A percentile compares a stretch with the other conserved stretches of the same genome.
These are phyloP conservation scores for Colletotrichum truncatum DNA, from an alignment of 2,329 filamentous ascomycete genomes.

Conservation along the genomic window DNA sequence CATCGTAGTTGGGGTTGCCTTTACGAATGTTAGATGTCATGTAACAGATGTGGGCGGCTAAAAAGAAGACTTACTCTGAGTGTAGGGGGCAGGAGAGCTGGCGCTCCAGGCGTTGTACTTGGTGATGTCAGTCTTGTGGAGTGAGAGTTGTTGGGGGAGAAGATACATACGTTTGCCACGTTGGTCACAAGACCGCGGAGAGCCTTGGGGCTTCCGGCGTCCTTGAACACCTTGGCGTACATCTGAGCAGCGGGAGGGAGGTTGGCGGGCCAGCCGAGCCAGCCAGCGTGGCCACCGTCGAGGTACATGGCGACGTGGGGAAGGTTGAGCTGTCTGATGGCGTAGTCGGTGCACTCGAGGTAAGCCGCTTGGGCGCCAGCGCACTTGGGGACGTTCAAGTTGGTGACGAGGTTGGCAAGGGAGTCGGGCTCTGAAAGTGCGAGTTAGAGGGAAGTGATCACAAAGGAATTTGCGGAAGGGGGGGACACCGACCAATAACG, in stretches of 20 bases:
- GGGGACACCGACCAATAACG: constrained; percentile 48
- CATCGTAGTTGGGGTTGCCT: constrained; percentile 61
- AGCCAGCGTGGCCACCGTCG: constrained; percentile 63
- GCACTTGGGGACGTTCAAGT: constrained; percentile 61
- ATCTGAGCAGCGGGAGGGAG: constrained; percentile 56
- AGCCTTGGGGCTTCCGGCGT: constrained; percentile 56
- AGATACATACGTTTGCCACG: constrained; percentile 54
- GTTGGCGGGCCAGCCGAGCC: constrained; percentile 67
- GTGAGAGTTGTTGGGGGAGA: neutral
- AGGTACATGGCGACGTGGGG: constrained; percentile 67
- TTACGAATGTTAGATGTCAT: constrained; percentile 37
- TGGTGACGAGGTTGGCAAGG: constrained; percentile 68
- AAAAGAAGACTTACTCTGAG: constrained; percentile 38
- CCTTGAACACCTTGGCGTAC: constrained; percentile 57
- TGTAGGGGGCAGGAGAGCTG: constrained; percentile 53
- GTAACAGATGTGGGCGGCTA: no score
- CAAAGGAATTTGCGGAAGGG: neutral
- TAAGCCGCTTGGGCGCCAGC: constrained; percentile 57
- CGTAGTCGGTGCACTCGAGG: constrained; percentile 59
- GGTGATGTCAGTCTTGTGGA: neutral
- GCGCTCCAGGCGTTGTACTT: constrained; percentile 59
- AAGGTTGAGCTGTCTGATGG: constrained; percentile 60
- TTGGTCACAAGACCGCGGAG: constrained; percentile 66
- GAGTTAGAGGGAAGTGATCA: constrained; percentile 35
- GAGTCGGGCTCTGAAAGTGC: constrained; percentile 60